A percentile compares a stretch with the other conserved stretches of the same genome.
phyloP scores from a whole-genome alignment of 768 basidiomycete species.

The Lactarius psammicola region DNA sequence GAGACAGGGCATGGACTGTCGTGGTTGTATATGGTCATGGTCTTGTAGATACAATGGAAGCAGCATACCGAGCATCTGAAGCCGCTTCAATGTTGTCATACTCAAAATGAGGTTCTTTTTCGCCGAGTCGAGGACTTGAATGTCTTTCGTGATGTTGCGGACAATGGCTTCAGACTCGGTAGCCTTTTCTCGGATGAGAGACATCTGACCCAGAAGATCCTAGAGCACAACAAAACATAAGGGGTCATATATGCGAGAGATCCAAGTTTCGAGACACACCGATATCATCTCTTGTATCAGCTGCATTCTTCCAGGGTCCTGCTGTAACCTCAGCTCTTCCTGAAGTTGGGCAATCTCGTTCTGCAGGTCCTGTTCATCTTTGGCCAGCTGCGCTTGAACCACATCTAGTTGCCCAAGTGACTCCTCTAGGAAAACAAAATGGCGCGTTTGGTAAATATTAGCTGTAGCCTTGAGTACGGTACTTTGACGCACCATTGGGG shows the following conservation, averaged over 20 bases:
- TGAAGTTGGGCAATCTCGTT: slow-evolving; percentile 69
- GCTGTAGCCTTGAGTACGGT: neutral
- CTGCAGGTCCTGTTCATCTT: slow-evolving; percentile 68
- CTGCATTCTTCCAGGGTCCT: slow-evolving; percentile 87
- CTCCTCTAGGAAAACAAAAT: slow-evolving; percentile 50
- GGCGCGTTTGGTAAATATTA: slow-evolving; percentile 1
- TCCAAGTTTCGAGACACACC: slow-evolving; percentile 44
- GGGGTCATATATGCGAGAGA: neutral
- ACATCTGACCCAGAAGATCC: slow-evolving; percentile 95
- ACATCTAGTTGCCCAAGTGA: slow-evolving; percentile 70
- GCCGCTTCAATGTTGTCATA: slow-evolving; percentile 84
- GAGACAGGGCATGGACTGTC: slow-evolving; percentile 76
- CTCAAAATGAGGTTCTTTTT: slow-evolving; percentile 90
- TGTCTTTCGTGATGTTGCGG: slow-evolving; percentile 92
- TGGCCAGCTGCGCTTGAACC: slow-evolving; percentile 64
- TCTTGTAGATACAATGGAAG: neutral
- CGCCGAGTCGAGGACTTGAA: slow-evolving; percentile 88
- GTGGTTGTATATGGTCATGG: slow-evolving; percentile 7
- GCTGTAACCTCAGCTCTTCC: slow-evolving; percentile 65
- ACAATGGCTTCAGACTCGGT: slow-evolving; percentile 97
- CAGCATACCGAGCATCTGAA: slow-evolving; percentile 88
- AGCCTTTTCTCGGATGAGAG: slow-evolving; percentile 92
- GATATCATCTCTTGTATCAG: slow-evolving; percentile 95
- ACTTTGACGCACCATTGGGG: slow-evolving; percentile 63
- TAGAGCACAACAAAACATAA: slow-evolving; percentile 35